Conservation (phyloP, 2,329 filamentous ascomycete genomes). For the Metarhizium anisopliae region DNA sequence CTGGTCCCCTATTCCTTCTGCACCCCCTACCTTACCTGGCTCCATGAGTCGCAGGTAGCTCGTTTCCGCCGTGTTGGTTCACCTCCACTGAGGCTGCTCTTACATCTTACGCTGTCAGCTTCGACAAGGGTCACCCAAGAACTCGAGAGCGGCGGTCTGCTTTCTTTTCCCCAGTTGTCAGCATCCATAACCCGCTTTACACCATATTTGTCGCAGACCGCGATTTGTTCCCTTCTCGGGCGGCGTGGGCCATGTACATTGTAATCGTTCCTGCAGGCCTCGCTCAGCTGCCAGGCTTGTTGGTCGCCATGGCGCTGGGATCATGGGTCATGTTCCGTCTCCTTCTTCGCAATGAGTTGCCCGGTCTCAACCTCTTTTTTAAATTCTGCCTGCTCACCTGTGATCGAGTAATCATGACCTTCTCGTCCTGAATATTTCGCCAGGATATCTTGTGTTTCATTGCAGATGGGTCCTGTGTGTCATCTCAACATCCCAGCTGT, state of each 20-base stretch:
- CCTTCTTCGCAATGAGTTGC: constrained; percentile 2
- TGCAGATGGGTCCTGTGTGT: constrained; percentile 14
- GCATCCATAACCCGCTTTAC: constrained; percentile 3
- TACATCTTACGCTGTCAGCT: constrained; percentile 7
- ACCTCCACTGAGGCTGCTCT: constrained; percentile 7
- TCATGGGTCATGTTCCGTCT: constrained; percentile 4
- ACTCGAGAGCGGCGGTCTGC: neutral
- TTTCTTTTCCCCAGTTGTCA: neutral
- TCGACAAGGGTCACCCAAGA: constrained; percentile 7
- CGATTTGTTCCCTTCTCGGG: constrained; percentile 5
- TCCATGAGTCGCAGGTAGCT: constrained; percentile 1
- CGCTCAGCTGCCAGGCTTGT: constrained; percentile 6
- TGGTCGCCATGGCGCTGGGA: constrained; percentile 7
- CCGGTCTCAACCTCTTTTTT: constrained; percentile 1
- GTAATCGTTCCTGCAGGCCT: constrained; percentile 4
- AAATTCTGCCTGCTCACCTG: constrained; percentile 2
- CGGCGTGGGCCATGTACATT: constrained; percentile 3
- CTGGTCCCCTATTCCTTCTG: neutral
- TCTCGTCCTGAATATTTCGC: constrained; percentile 8
- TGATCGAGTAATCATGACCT: constrained; percentile 5
- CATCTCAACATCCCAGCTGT: constrained; percentile 11
- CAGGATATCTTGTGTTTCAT: constrained; percentile 11
- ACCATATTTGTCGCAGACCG: constrained; percentile 5
- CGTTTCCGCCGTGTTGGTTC: constrained; percentile 8
- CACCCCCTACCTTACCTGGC: neutral